Evolutionary conservation across 345 rosid genomes (phyloP).

Genomic region (Syzygium grande): DNA sequence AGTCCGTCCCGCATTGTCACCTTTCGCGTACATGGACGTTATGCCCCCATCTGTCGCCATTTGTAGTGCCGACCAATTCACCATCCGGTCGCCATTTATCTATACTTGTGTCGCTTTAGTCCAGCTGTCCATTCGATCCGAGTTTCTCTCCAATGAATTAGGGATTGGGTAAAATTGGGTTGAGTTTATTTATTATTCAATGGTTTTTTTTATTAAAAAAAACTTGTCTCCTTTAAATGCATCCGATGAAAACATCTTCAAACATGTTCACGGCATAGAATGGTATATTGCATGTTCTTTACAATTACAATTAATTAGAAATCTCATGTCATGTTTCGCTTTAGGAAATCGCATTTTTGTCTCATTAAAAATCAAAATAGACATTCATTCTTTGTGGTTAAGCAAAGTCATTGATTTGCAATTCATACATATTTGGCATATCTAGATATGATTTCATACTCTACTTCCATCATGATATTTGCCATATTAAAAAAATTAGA

Average conservation of each 20-base stretch:
- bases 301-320: not conserved
- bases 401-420: not conserved
- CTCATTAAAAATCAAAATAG: not conserved
- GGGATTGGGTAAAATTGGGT: not conserved
- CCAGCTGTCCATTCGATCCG: too few species aligned
- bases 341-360: not conserved
- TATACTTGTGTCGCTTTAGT: too few species aligned
- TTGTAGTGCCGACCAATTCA: not conserved
- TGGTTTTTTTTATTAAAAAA: too few species aligned
- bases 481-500: not conserved
- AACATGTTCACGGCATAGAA: not conserved
- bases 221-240: not conserved
- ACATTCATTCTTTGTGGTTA: too few species aligned
- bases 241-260: not conserved
- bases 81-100: not conserved
- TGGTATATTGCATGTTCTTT: not conserved
- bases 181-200: not conserved
- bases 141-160: not conserved
- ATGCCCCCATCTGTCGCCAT: not conserved
- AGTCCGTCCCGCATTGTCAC: rapidly evolving
- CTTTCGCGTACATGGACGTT: not conserved
- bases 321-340: not conserved
- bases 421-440: not conserved
- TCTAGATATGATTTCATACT: not conserved
- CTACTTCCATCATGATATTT: not conserved